phyloP scores from a whole-genome alignment of 2,329 filamentous ascomycete genomes.

The Diaporthe sp. region DNA sequence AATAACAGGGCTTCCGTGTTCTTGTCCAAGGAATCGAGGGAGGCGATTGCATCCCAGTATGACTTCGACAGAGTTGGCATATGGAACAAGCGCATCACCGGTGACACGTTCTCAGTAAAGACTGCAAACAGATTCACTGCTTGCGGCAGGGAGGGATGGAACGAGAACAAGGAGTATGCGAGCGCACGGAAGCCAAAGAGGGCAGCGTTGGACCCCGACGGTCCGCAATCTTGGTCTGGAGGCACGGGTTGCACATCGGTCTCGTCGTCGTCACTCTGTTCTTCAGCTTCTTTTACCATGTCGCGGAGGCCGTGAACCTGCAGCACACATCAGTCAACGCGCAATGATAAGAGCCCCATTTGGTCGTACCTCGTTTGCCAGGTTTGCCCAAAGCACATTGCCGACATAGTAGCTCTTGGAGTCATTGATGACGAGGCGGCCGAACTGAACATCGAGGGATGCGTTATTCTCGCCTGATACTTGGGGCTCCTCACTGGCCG shows the following conservation, averaged over 20 bases:
- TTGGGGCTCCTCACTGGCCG: neutral
- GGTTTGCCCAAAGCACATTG: conserved; percentile 40
- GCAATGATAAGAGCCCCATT: neutral
- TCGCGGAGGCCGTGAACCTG: conserved; percentile 43
- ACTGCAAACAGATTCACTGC: conserved; percentile 45
- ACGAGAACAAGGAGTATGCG: conserved; percentile 45
- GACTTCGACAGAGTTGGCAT: conserved; percentile 46
- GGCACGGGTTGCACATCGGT: neutral
- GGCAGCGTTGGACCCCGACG: conserved; percentile 44
- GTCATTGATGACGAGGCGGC: conserved; percentile 38
- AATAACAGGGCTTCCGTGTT: conserved; percentile 53
- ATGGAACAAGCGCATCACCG: conserved; percentile 50
- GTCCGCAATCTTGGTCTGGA: neutral
- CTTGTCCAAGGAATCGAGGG: conserved; percentile 40
- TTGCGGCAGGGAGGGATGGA: conserved; percentile 46
- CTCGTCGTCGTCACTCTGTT: conserved; percentile 17
- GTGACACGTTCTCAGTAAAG: conserved; percentile 48
- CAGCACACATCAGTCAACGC: neutral
- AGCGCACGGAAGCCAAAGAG: conserved; percentile 47
- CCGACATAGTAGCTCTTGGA: conserved; percentile 43
- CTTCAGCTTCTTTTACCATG: conserved; percentile 37
- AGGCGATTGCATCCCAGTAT: conserved; percentile 47
- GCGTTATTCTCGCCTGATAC: neutral
- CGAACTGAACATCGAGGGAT: conserved; percentile 34
- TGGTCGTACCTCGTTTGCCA: conserved; percentile 39